Base-by-base conservation (phyloP, 257 asterid genomes). In the Forsythia viridissima region DNA sequence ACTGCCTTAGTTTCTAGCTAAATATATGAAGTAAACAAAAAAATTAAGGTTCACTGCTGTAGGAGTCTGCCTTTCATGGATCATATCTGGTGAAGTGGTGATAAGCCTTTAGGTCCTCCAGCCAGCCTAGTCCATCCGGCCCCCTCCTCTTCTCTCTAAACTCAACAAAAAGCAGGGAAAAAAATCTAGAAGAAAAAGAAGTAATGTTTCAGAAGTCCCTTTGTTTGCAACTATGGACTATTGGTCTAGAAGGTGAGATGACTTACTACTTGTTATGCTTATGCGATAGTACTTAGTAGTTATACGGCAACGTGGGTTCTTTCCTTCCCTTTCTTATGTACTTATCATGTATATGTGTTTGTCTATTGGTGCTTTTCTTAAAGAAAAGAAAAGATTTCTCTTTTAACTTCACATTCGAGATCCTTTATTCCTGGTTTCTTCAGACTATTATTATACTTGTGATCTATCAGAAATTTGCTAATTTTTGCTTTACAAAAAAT, bases 401-500 rank as follows among this genome's bases (percentile, higher is more conserved):
- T 63, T 72, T 75, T 36, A 63, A 67, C 16, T 36, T 48, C 72
- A 30, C 81, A 71, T 75, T 73, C 59, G 66, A 71, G 38, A 69
- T 85, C 78, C 16, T 79, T 41, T 57, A 66, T 10, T 18, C 21
- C 30, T 18, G 4, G 46, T 7, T 39, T 7, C 21, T 52, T 73
- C 65, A 66, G 36, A 48, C 21, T 72, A 52, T 75, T 70, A 74
- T 20, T 77, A 13, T 21, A 13, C 69, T 73, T 21, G 59, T 44
- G 6, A 43, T 78, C 34, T 71, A 34, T 48, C 57, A 40, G 57
- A 48, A 40, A 38, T 66, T 43, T 67, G 41, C 46, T 20, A 55
- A 13, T 79, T 77, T 67, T 61, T 71, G 77, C 82, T 79, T 77
- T 59, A 43, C 80, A 57, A 8, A 20, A 46, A 79, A 76, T 70